Evolutionary conservation across 164 flowering plant genomes (phyloP).

Genomic region (Houttuynia cordata): DNA sequence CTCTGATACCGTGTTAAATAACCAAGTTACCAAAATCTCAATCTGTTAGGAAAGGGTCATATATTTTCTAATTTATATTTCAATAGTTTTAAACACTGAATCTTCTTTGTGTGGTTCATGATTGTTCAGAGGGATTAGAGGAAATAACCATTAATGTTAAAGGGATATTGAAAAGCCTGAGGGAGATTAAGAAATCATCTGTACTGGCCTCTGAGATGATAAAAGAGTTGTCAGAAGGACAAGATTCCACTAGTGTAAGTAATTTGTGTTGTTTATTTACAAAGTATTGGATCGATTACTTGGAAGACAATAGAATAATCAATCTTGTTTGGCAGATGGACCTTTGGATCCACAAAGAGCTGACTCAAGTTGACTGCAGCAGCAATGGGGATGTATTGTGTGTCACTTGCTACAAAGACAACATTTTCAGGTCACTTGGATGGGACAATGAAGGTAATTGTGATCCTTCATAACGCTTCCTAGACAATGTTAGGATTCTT

Average conservation of each 20-base stretch:
- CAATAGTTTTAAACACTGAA: no score
- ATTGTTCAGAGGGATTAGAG: slow-evolving; percentile 45
- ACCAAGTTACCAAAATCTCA: no score
- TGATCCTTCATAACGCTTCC: neutral
- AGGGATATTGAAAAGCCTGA: slow-evolving; percentile 51
- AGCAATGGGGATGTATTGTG: slow-evolving; percentile 56
- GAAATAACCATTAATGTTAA: slow-evolving; percentile 37
- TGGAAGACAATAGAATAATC: neutral
- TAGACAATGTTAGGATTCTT: neutral
- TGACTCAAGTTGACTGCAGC: slow-evolving; percentile 56
- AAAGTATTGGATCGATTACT: neutral
- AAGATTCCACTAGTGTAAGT: slow-evolving; percentile 52
- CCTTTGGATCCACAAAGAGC: slow-evolving; percentile 60
- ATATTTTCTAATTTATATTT: no score
- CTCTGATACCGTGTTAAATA: no score
- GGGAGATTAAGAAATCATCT: slow-evolving; percentile 56
- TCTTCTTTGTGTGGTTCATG: neutral
- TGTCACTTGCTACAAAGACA: slow-evolving; percentile 44
- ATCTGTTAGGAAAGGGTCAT: no score
- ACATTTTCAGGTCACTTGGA: slow-evolving; percentile 78
- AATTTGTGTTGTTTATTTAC: no score
- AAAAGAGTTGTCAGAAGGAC: slow-evolving; percentile 47
- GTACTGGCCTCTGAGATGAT: slow-evolving; percentile 49
- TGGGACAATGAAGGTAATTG: slow-evolving; percentile 62
- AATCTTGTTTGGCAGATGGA: slow-evolving; percentile 27